Evolutionary conservation across 306 rosid genomes (phyloP).

Genomic region (Cucurbita pepo): DNA sequence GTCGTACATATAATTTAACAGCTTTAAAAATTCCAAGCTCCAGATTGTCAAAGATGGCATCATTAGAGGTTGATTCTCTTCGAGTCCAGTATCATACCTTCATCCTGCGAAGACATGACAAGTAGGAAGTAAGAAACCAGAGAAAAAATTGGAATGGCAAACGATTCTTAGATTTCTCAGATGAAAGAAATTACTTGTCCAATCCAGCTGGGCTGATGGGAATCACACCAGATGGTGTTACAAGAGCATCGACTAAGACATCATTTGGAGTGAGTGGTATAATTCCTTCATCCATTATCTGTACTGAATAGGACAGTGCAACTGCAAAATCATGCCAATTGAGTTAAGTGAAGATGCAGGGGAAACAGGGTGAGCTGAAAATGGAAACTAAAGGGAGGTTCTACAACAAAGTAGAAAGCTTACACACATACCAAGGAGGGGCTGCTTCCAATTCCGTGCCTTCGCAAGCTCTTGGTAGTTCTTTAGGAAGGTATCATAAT

Average conservation of each 20-base stretch:
- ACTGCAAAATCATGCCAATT: conserved; percentile 30
- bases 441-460: conserved; percentile 64
- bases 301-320: conserved; percentile 66
- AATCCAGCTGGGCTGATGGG: conserved; percentile 56
- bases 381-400: neutral
- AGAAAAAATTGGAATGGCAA: neutral
- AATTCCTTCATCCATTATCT: conserved; percentile 66
- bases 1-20: neutral
- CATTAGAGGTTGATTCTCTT: conserved; percentile 1
- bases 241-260: conserved; percentile 61
- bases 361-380: neutral
- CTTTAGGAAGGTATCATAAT: conserved; percentile 72
- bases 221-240: conserved; percentile 63
- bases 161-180: neutral
- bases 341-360: neutral
- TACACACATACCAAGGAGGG: conserved; percentile 52
- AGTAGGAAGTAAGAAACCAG: neutral
- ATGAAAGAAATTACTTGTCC: conserved; percentile 31
- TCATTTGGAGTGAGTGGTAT: conserved; percentile 59
- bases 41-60: neutral
- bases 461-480: conserved; percentile 67
- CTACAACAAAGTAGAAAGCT: neutral
- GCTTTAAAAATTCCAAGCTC: neutral
- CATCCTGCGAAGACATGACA: conserved; percentile 16
- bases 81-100: conserved; percentile 9